Conservation (phyloP, 805 yeast genomes). For the Citeromyces nyonsensis region DNA sequence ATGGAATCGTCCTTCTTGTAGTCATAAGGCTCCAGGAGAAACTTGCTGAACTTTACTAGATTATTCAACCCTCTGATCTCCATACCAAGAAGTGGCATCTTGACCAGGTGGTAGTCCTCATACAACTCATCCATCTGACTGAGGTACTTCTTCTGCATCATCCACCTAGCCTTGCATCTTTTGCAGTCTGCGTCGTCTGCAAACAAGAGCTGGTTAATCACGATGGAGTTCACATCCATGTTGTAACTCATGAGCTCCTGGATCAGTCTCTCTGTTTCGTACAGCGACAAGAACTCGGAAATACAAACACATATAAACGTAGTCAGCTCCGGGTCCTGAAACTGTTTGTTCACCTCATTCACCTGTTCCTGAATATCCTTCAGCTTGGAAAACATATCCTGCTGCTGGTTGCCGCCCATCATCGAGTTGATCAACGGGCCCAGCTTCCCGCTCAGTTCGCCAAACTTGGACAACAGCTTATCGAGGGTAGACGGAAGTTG, state of each 20-base stretch:
- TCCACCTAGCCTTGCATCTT: constrained; percentile 85
- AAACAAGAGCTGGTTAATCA: constrained; percentile 84
- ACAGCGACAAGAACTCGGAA: constrained; percentile 87
- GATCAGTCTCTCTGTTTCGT: constrained; percentile 95
- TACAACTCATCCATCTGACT: constrained; percentile 93
- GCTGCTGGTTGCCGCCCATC: constrained; percentile 56
- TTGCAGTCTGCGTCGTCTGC: constrained; percentile 77
- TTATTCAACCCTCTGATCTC: constrained; percentile 91
- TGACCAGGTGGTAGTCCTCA: constrained; percentile 92
- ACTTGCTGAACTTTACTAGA: constrained; percentile 69
- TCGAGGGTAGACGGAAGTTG: constrained; percentile 90
- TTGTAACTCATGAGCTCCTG: constrained; percentile 91
- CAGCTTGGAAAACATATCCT: constrained; percentile 37
- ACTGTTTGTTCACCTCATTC: constrained; percentile 81
- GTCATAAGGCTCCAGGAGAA: constrained; percentile 63
- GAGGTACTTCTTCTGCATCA: constrained; percentile 89
- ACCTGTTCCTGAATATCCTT: constrained; percentile 72
- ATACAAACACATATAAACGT: constrained; percentile 95
- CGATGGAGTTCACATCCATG: constrained; percentile 93
- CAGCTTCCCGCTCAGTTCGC: constrained; percentile 70
- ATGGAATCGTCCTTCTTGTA: constrained; percentile 42
- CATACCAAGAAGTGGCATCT: constrained; percentile 87
- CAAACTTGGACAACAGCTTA: constrained; percentile 73
- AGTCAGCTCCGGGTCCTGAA: constrained; percentile 90
- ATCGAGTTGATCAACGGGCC: constrained; percentile 89